These are phyloP conservation scores for Phytophthora palmivora DNA, from an alignment of 352 stramenopile genomes.

Conservation along the genomic window DNA sequence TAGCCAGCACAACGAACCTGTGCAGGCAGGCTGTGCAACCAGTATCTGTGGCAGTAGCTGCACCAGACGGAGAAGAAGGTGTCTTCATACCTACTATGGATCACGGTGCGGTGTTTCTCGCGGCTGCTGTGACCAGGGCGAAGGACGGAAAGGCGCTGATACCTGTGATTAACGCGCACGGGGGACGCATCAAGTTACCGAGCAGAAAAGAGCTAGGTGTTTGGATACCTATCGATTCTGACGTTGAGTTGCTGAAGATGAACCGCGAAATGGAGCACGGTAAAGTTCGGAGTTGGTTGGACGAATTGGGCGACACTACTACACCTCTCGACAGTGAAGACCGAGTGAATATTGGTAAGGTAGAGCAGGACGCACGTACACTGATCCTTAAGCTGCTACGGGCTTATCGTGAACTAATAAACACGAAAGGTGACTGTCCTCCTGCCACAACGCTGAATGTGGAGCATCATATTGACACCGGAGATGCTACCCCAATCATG, in stretches of 20 bases:
- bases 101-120: not conserved
- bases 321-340: conserved; percentile 14
- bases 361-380: not conserved
- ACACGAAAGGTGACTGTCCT: not conserved
- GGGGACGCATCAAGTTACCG: not conserved
- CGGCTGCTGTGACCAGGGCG: not conserved
- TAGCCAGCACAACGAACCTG: not conserved
- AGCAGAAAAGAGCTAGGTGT: not conserved
- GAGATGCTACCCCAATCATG: not conserved
- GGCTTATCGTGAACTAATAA: conserved; percentile 1
- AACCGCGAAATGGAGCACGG: conserved; percentile 7
- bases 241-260: conserved; percentile 11
- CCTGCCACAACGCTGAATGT: not conserved
- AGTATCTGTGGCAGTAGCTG: not conserved
- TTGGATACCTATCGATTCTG: not conserved
- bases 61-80: not conserved
- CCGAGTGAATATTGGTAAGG: conserved; percentile 1
- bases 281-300: not conserved
- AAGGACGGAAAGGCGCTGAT: not conserved
- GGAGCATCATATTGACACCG: conserved; percentile 6
- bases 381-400: conserved; percentile 19
- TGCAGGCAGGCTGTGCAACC: not conserved
- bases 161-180: not conserved
- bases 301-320: not conserved
- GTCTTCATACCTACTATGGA: not conserved